Conservation (phyloP, 768 basidiomycete genomes). For the Boletus vinaceobasis region DNA sequence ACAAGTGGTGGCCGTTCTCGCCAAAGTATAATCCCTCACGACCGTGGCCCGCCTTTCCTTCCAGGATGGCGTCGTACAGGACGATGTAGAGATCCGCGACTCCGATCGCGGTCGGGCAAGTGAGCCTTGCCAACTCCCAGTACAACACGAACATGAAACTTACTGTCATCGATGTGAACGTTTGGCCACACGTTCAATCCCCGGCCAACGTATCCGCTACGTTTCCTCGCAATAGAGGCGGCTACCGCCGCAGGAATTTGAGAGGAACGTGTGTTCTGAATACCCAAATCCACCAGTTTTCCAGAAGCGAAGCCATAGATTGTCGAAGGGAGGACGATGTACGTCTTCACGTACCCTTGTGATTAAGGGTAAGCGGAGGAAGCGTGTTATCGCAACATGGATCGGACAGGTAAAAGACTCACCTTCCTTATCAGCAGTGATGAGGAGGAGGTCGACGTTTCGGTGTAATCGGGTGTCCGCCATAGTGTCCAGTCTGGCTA, state of each 20-base stretch:
- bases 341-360: slow-evolving; percentile 20
- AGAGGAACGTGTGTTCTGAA: slow-evolving; percentile 49
- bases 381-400: no score
- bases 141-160: background rate
- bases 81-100: slow-evolving; percentile 42
- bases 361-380: background rate
- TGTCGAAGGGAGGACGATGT: slow-evolving; percentile 53
- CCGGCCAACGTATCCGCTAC: slow-evolving; percentile 55
- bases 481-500: slow-evolving; percentile 45
- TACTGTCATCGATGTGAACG: slow-evolving; percentile 50
- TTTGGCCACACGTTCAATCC: slow-evolving; percentile 64
- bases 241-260: slow-evolving; percentile 52
- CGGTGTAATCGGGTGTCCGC: slow-evolving; percentile 46
- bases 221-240: slow-evolving; percentile 44
- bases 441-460: slow-evolving; percentile 44
- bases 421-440: slow-evolving; percentile 50
- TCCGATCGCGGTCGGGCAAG: background rate
- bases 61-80: slow-evolving; percentile 39
- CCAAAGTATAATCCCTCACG: slow-evolving; percentile 54
- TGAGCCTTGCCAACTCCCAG: background rate
- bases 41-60: slow-evolving; percentile 20
- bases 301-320: slow-evolving; percentile 58
- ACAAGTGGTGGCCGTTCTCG: slow-evolving; percentile 50
- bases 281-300: slow-evolving; percentile 41
- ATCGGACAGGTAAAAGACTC: background rate